A percentile compares a stretch with the other conserved stretches of the same genome.
Conservation (phyloP, 257 asterid genomes). For the Nicotiana otophora region DNA sequence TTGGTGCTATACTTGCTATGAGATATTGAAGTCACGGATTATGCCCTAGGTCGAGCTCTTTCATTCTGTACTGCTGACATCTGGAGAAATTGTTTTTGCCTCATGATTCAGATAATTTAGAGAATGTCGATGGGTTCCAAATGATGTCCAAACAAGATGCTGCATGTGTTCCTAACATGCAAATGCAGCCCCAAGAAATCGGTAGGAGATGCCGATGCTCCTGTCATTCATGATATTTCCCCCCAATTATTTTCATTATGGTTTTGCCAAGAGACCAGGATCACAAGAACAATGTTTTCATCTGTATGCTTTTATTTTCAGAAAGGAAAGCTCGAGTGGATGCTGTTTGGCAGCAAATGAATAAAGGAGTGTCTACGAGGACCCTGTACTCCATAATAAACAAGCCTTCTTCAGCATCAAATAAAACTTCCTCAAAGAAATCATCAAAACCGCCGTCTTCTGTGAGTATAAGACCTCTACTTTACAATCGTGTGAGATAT, state of each 20-base stretch:
- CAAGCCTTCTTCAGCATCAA: conserved; percentile 32
- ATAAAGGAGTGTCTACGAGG: conserved; percentile 66
- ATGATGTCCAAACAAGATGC: conserved; percentile 17
- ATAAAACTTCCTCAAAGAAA: conserved; percentile 30
- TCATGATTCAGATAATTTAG: conserved; percentile 13
- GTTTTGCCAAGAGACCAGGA: neutral
- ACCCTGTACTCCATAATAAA: conserved; percentile 48
- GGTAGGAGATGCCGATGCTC: conserved; percentile 17
- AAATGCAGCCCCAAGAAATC: conserved; percentile 22
- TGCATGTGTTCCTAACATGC: conserved; percentile 13
- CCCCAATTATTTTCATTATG: neutral
- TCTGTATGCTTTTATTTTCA: conserved; percentile 21
- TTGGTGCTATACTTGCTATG: neutral
- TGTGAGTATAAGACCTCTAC: conserved; percentile 26
- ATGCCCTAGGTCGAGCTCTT: neutral
- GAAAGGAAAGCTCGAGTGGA: conserved; percentile 83
- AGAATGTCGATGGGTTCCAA: conserved; percentile 14
- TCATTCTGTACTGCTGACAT: neutral
- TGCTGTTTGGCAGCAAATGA: conserved; percentile 93
- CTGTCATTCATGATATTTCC: neutral
- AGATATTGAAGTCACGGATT: neutral
- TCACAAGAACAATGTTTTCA: neutral
- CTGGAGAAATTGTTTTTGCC: neutral
- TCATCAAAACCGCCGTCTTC: conserved; percentile 39
- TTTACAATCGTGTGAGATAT: conserved; percentile 11